Evolutionary conservation across 192 early-diverging fungal species (phyloP).

Genomic region (Funneliformis mosseae): DNA sequence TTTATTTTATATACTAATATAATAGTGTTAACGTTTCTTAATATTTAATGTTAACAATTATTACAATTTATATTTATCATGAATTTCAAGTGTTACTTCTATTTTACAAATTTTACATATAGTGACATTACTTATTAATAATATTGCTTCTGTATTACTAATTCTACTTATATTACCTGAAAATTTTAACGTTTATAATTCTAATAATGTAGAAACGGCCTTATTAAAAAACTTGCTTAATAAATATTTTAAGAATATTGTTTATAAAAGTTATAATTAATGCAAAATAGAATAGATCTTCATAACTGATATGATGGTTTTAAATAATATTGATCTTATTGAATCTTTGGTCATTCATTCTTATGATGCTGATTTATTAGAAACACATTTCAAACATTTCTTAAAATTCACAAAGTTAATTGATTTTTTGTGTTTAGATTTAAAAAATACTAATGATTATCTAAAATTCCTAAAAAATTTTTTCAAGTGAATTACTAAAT

Average conservation of each 20-base stretch:
- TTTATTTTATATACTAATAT: no score
- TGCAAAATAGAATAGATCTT: background rate
- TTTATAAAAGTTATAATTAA: background rate
- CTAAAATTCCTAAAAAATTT: background rate
- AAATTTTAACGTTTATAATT: no score
- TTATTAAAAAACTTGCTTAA: no score
- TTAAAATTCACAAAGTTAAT: background rate
- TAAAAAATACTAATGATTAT: background rate
- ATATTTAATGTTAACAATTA: no score
- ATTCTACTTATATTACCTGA: no score
- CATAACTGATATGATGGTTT: background rate
- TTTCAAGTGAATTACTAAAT: background rate
- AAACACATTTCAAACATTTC: background rate
- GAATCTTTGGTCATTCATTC: constrained; percentile 3
- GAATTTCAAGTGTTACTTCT: no score
- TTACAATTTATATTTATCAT: no score
- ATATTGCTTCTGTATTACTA: no score
- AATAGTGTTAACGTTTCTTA: no score
- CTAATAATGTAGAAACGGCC: no score
- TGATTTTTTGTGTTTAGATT: background rate
- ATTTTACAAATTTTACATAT: no score
- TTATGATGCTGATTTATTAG: constrained; percentile 3
- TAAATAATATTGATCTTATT: background rate
- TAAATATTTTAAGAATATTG: background rate
- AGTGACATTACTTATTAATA: no score